Percentiles rank a stretch among this genome's conserved stretches.
phyloP scores from a whole-genome alignment of 2,329 filamentous ascomycete species.

The Hypoxylon rubiginosum region DNA sequence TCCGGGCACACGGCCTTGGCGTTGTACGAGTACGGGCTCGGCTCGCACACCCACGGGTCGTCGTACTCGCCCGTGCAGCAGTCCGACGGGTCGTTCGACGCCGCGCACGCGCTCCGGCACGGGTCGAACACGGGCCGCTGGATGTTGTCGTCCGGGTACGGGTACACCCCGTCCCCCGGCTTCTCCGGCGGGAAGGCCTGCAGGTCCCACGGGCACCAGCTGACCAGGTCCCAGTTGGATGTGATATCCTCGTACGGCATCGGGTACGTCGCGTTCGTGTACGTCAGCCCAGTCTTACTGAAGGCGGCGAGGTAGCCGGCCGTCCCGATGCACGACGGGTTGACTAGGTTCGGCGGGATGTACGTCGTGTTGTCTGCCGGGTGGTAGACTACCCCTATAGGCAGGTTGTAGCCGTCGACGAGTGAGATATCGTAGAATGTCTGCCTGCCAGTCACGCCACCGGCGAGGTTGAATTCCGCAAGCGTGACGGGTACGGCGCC shows the following conservation, averaged over 20 bases:
- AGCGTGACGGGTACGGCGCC: slow-evolving; percentile 81
- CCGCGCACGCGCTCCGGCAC: slow-evolving; percentile 82
- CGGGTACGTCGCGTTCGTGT: slow-evolving; percentile 75
- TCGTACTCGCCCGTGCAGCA: slow-evolving; percentile 82
- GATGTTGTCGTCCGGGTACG: slow-evolving; percentile 83
- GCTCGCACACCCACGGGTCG: slow-evolving; percentile 71
- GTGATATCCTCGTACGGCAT: slow-evolving; percentile 75
- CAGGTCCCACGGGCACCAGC: slow-evolving; percentile 86
- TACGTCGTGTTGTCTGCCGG: slow-evolving; percentile 72
- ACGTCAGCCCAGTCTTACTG: slow-evolving; percentile 67
- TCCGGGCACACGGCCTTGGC: slow-evolving; percentile 86
- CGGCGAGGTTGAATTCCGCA: slow-evolving; percentile 83
- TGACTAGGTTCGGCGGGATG: slow-evolving; percentile 82
- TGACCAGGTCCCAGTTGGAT: slow-evolving; percentile 68
- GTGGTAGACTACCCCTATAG: slow-evolving; percentile 73
- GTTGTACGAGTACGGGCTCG: slow-evolving; percentile 75
- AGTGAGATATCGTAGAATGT: slow-evolving; percentile 88
- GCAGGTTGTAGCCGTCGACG: slow-evolving; percentile 87
- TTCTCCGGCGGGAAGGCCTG: slow-evolving; percentile 76
- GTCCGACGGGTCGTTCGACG: slow-evolving; percentile 74
- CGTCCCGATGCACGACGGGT: slow-evolving; percentile 82
- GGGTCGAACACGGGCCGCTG: slow-evolving; percentile 80
- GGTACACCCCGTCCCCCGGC: slow-evolving; percentile 81
- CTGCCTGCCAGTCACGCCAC: slow-evolving; percentile 70
- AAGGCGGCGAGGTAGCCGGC: slow-evolving; percentile 70